A percentile compares a stretch with the other conserved stretches of the same genome.
Evolutionary conservation across 2,329 filamentous ascomycete species (phyloP).

Genomic region (Sporothrix pseudoabietina): DNA sequence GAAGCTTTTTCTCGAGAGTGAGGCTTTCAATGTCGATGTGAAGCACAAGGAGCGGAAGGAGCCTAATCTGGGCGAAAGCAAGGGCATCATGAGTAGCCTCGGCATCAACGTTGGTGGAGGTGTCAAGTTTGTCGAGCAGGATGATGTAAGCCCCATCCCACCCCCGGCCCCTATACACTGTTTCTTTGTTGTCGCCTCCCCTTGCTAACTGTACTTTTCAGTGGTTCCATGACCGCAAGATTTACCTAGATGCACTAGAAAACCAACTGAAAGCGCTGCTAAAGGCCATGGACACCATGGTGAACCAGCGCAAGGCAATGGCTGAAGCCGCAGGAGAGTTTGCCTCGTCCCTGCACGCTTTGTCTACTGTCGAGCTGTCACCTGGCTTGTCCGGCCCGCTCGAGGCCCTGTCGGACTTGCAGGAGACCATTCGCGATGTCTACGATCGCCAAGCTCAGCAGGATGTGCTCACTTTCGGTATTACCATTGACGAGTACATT

Average conservation of each 20-base stretch:
- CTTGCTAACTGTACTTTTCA: slow-evolving; percentile 41
- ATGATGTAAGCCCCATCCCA: slow-evolving; percentile 66
- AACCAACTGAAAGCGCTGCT: slow-evolving; percentile 86
- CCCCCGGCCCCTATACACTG: neutral
- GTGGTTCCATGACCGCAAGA: slow-evolving; percentile 97
- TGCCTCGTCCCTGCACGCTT: slow-evolving; percentile 84
- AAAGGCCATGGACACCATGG: slow-evolving; percentile 92
- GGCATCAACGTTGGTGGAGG: slow-evolving; percentile 78
- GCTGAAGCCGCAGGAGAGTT: slow-evolving; percentile 94
- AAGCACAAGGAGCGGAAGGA: slow-evolving; percentile 97
- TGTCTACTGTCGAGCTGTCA: slow-evolving; percentile 90
- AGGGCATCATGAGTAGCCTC: slow-evolving; percentile 86
- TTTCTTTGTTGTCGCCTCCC: slow-evolving; percentile 32
- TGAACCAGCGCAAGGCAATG: slow-evolving; percentile 87
- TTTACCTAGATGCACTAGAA: slow-evolving; percentile 93
- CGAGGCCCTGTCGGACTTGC: slow-evolving; percentile 88
- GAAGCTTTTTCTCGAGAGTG: slow-evolving; percentile 95
- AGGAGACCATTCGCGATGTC: slow-evolving; percentile 89
- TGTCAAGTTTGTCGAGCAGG: slow-evolving; percentile 94
- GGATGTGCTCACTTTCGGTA: slow-evolving; percentile 92
- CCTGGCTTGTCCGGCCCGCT: slow-evolving; percentile 84
- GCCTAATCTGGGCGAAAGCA: slow-evolving; percentile 82
- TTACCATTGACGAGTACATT: slow-evolving; percentile 98
- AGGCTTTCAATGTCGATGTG: slow-evolving; percentile 92
- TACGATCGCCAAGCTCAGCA: slow-evolving; percentile 97